Evolutionary conservation across 805 yeast species (phyloP), one percentile per base, ranked within the genome.

Genomic region (Yarrowia osloensis): DNA sequence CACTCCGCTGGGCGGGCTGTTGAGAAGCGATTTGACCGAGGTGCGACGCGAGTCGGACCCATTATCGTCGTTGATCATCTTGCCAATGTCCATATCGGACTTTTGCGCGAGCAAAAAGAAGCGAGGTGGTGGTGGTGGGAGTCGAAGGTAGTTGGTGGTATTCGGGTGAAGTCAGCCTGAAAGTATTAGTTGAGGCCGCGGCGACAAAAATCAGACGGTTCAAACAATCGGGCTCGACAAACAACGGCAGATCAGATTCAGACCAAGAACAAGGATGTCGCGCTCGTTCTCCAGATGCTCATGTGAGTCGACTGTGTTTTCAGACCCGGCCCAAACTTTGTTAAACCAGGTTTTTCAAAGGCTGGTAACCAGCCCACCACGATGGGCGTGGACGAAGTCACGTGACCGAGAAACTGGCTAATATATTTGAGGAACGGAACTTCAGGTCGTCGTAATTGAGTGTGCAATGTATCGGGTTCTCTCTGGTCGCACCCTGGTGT

Each of bases 11-110:
- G 66, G 54, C 2, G 66, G 66, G 24, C 54, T 44, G 66, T 61
- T 61, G 44, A 61, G 54, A 11, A 61, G 52, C 33, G 54, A 44
- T 33, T 61, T 61, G 54, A 61, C 66, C 22, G 66, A 61, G 19
- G 66, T 61, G 22, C 66, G 54, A n/a, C 66, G 66, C 40, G 66
- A 42, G 22, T 42, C 66, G 28, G 66, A 44, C 63, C 63, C 63
- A 13, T 13, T 44, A 19, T 61, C 66, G 66, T 61, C 44, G 54
- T 61, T 61, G 54, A 61, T 61, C 66, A 61, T 61, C 47, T 35
- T 31, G n/a, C 54, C 54, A 44, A 61, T 61, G 54, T 61, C 66
- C 66, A 61, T 46, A 46, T 26, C 50, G 50, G 49, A 44, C 49
- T 44, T 13, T 42, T 21, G 22, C 24, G 44, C 42, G n/a, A 37